These are phyloP conservation scores for Ambrosiella cleistominuta DNA, from an alignment of 2,329 filamentous ascomycete species.

Conservation along the genomic window DNA sequence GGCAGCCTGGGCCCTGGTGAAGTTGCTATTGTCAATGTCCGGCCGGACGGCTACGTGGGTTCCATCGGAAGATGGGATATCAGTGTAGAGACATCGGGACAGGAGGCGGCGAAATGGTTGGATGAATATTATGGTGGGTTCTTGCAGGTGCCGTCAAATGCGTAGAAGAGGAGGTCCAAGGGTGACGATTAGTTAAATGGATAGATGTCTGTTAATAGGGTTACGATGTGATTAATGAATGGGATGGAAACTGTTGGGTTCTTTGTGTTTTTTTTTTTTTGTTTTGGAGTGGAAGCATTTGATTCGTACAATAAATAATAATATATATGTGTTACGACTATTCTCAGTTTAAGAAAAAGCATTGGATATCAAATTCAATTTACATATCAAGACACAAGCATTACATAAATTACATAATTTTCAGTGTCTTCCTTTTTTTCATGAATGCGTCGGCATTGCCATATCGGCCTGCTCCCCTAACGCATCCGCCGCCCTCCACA, in stretches of 20 bases:
- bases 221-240: too few relatives aligned
- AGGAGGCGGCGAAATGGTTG: constrained; percentile 35
- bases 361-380: too few relatives aligned
- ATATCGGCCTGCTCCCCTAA: constrained; percentile 71
- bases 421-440: background rate
- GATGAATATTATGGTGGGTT: constrained; percentile 38
- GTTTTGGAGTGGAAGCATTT: too few relatives aligned
- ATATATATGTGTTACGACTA: too few relatives aligned
- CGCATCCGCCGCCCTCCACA: constrained; percentile 47
- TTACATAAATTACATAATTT: background rate
- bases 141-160: constrained; percentile 28
- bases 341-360: too few relatives aligned
- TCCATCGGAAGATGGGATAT: constrained; percentile 39
- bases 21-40: constrained; percentile 48
- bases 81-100: constrained; percentile 31
- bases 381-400: too few relatives aligned
- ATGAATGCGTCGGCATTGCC: constrained; percentile 50
- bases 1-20: constrained; percentile 38
- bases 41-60: constrained; percentile 59
- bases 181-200: background rate
- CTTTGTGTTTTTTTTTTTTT: too few relatives aligned
- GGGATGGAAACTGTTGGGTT: too few relatives aligned
- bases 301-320: too few relatives aligned
- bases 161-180: background rate
- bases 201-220: too few relatives aligned